Evolutionary conservation across 495 filamentous ascomycete genomes (phyloP).

Genomic region (Penicillium simplicissimum): DNA sequence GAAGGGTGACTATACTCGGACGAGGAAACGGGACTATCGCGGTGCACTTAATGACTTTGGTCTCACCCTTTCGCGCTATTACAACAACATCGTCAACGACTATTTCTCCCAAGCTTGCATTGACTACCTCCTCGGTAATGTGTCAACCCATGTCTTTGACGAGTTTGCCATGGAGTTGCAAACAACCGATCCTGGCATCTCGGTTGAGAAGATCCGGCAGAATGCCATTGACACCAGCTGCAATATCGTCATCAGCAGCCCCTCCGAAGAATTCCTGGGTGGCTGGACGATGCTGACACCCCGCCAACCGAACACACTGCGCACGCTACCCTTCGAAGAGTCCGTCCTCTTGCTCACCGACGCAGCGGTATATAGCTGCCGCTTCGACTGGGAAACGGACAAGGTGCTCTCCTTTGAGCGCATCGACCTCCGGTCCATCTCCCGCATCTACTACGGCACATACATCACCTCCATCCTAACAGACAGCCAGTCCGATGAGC

Average conservation of each 20-base stretch:
- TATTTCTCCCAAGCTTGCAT: conserved; percentile 94
- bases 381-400: conserved; percentile 90
- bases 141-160: conserved; percentile 76
- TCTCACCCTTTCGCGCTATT: conserved; percentile 69
- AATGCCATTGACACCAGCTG: conserved; percentile 84
- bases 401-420: conserved; percentile 89
- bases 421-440: conserved; percentile 72
- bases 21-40: conserved; percentile 84
- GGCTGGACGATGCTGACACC: conserved; percentile 82
- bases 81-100: conserved; percentile 87
- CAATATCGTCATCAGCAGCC: conserved; percentile 81
- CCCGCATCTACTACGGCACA: conserved; percentile 70
- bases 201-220: conserved; percentile 77
- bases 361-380: conserved; percentile 77
- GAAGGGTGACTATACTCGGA: conserved; percentile 94
- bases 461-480: conserved; percentile 90
- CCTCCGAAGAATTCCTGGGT: conserved; percentile 75
- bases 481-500: conserved; percentile 68
- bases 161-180: conserved; percentile 91
- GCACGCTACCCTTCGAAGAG: conserved; percentile 75
- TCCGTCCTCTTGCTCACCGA: conserved; percentile 84
- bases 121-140: conserved; percentile 91
- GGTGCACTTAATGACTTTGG: conserved; percentile 93
- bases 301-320: conserved; percentile 62
- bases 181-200: conserved; percentile 83